Conservation (phyloP, 306 rosid species). For the Comarum palustre region DNA sequence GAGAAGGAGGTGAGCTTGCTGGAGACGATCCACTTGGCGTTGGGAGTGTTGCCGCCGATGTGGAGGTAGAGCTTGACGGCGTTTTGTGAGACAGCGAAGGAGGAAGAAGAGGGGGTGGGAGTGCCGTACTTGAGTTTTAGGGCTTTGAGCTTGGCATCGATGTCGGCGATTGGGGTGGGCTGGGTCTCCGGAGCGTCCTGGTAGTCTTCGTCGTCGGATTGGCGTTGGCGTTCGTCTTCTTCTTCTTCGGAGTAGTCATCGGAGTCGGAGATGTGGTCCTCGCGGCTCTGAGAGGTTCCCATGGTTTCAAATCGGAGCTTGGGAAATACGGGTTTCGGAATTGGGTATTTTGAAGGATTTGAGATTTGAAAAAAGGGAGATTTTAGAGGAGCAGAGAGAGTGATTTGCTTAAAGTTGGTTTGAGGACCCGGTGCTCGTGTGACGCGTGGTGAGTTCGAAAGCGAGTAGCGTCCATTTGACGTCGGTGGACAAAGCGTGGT, state of each 20-base stretch:
- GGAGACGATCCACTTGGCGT: constrained; percentile 80
- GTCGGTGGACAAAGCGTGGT: not conserved
- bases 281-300: constrained; percentile 90
- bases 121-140: constrained; percentile 65
- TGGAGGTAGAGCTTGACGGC: constrained; percentile 86
- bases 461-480: constrained; percentile 23
- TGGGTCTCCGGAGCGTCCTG: constrained; percentile 30
- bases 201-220: constrained; percentile 24
- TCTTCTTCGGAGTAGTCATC: constrained; percentile 43
- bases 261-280: constrained; percentile 56
- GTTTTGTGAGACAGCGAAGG: constrained; percentile 40
- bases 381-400: not conserved
- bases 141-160: constrained; percentile 68
- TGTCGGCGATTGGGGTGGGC: constrained; percentile 44
- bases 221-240: constrained; percentile 18
- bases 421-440: not conserved
- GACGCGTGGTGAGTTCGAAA: not conserved
- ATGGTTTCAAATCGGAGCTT: constrained; percentile 21
- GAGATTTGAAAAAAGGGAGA: too few relatives aligned
- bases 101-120: constrained; percentile 25
- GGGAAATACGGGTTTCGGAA: not conserved
- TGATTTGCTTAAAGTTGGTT: not conserved
- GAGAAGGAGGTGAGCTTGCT: constrained; percentile 51
- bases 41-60: constrained; percentile 77
- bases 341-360: not conserved